Conservation (phyloP, 768 basidiomycete species). For the Mycena metata region DNA sequence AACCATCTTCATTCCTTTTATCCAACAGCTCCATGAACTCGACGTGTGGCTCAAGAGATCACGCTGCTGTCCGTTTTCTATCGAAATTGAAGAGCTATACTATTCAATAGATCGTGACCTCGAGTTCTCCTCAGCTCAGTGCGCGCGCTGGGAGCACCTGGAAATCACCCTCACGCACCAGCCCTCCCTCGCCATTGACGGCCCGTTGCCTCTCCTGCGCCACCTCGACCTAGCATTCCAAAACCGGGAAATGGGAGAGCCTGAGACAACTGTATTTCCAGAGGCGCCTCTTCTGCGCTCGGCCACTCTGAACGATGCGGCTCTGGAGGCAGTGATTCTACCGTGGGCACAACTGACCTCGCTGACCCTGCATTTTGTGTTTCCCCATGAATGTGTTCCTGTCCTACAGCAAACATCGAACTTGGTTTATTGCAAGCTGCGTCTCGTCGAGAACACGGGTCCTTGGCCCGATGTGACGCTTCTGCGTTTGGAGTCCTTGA, state of each 20-base stretch:
- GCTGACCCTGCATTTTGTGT: not conserved
- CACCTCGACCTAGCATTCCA: not conserved
- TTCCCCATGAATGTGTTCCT: not conserved
- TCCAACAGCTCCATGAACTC: not conserved
- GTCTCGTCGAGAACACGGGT: too few relatives aligned
- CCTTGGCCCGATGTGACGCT: not conserved
- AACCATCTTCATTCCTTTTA: too few relatives aligned
- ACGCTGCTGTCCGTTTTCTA: not conserved
- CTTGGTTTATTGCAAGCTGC: not conserved
- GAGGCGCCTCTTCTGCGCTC: not conserved
- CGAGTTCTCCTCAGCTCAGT: not conserved
- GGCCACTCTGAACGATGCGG: not conserved
- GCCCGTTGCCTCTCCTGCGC: conserved; percentile 6
- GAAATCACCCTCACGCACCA: not conserved
- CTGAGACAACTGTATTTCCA: not conserved
- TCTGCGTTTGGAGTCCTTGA: conserved; percentile 5
- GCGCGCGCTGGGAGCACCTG: conserved; percentile 19
- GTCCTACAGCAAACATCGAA: not conserved
- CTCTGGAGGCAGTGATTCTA: not conserved
- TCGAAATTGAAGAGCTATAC: not conserved
- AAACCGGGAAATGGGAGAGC: too few relatives aligned
- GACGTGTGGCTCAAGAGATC: conserved; percentile 11
- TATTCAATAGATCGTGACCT: not conserved
- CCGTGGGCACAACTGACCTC: conserved; percentile 26
- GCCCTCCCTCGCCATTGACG: not conserved